A percentile compares a stretch with the other conserved stretches of the same genome.
Conservation (phyloP, 345 rosid species). For the Citrus hindsii region DNA sequence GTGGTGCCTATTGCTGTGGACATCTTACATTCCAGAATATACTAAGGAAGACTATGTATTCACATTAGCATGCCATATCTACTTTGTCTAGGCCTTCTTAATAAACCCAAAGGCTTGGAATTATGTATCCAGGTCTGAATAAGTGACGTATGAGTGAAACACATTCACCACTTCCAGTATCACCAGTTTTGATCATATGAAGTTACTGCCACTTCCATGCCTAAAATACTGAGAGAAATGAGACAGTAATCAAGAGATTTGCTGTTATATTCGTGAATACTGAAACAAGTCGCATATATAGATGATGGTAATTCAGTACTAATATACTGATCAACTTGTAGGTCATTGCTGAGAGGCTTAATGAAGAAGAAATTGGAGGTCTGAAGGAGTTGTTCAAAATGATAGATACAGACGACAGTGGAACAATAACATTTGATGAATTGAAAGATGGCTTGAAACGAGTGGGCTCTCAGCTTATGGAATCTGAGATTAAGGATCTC, state of each 20-base stretch:
- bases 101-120: background rate
- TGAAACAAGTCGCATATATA: background rate
- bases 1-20: background rate
- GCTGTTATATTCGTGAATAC: background rate
- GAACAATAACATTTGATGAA: slow-evolving; percentile 76
- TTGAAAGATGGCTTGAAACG: slow-evolving; percentile 50
- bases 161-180: background rate
- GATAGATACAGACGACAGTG: slow-evolving; percentile 76
- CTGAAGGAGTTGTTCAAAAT: slow-evolving; percentile 74
- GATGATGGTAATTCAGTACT: background rate
- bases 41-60: background rate
- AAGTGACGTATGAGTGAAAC: background rate
- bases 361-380: slow-evolving; percentile 78
- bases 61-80: background rate
- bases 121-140: background rate
- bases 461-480: slow-evolving; percentile 80
- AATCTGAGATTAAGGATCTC: slow-evolving; percentile 75
- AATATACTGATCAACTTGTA: slow-evolving; percentile 12
- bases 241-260: background rate
- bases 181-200: background rate
- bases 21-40: background rate
- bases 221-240: background rate
- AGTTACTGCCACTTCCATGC: background rate
- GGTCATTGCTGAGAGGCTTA: slow-evolving; percentile 84
- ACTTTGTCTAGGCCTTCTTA: background rate